Evolutionary conservation across 2,329 filamentous ascomycete genomes (phyloP).

Genomic region (Aureobasidium sp.): DNA sequence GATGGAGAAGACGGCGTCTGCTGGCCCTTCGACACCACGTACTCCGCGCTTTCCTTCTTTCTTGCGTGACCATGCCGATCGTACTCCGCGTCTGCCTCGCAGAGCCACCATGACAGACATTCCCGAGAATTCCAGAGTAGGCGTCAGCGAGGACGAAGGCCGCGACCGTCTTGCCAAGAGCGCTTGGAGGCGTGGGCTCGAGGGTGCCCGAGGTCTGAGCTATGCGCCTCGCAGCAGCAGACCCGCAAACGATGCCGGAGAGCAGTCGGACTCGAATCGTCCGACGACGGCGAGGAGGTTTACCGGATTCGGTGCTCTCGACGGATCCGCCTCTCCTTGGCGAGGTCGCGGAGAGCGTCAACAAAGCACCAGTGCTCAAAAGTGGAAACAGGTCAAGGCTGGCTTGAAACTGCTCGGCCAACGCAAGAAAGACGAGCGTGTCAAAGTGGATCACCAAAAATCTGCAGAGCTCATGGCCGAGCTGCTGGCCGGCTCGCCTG

Average conservation of each 20-base stretch:
- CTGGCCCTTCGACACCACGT: conserved; percentile 55
- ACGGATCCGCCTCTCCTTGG: conserved; percentile 32
- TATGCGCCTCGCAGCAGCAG: conserved; percentile 26
- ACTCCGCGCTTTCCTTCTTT: conserved; percentile 42
- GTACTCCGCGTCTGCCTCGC: conserved; percentile 35
- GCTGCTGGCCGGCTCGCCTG: conserved; percentile 81
- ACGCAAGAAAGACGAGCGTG: conserved; percentile 77
- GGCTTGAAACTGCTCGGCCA: conserved; percentile 69
- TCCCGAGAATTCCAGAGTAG: conserved; percentile 35
- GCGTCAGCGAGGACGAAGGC: conserved; percentile 44
- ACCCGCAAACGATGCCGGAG: conserved; percentile 18
- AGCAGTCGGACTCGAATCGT: conserved; percentile 29
- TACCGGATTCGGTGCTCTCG: conserved; percentile 35
- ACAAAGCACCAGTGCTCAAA: conserved; percentile 52
- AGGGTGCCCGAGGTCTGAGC: conserved; percentile 39
- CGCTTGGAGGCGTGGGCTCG: conserved; percentile 38
- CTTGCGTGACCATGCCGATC: conserved; percentile 24
- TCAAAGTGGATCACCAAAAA: conserved; percentile 82
- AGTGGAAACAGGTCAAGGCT: conserved; percentile 89
- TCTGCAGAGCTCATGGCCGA: conserved; percentile 96
- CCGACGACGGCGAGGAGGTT: conserved; percentile 39
- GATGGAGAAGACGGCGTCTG: conserved; percentile 51
- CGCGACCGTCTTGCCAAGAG: conserved; percentile 38
- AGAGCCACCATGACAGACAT: conserved; percentile 41
- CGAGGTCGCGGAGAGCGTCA: conserved; percentile 38